phyloP scores from a whole-genome alignment of 2,329 filamentous ascomycete species.

The Ascochyta koolunga region DNA sequence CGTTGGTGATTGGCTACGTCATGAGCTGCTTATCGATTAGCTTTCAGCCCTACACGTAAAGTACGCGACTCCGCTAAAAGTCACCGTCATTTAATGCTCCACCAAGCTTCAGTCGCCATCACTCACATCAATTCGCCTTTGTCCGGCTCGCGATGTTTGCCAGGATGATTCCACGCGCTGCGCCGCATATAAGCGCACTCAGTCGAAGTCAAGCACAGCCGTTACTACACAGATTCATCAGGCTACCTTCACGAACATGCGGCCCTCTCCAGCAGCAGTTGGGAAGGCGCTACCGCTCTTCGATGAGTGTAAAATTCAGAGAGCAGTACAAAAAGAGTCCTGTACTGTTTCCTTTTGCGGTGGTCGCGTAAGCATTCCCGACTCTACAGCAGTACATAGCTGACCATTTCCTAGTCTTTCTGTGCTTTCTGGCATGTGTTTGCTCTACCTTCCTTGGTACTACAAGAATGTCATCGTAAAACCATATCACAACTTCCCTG shows the following conservation, averaged over 20 bases:
- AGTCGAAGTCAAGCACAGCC: constrained; percentile 35
- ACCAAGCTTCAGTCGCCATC: constrained; percentile 18
- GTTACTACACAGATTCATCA: constrained; percentile 24
- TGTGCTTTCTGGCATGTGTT: constrained; percentile 44
- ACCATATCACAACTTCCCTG: constrained; percentile 65
- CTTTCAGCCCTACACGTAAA: constrained; percentile 37
- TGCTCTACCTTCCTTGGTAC: constrained; percentile 55
- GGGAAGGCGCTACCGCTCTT: constrained; percentile 36
- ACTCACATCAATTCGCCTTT: constrained; percentile 21
- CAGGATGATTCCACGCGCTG: constrained; percentile 38
- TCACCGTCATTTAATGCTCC: constrained; percentile 32
- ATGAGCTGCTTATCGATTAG: constrained; percentile 24
- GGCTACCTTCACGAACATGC: constrained; percentile 33
- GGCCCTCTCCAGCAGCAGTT: constrained; percentile 33
- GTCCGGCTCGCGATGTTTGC: constrained; percentile 44
- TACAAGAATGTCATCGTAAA: constrained; percentile 55
- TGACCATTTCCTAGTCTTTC: constrained; percentile 41
- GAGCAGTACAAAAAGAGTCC: constrained; percentile 49
- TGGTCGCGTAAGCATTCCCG: constrained; percentile 28
- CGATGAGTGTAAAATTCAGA: constrained; percentile 33
- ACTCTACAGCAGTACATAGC: background rate
- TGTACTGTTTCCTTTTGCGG: constrained; percentile 46
- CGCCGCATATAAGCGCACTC: constrained; percentile 27
- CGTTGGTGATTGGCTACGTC: constrained; percentile 42
- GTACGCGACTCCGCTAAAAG: constrained; percentile 36